Evolutionary conservation across 805 yeast species (phyloP), one percentile per base, ranked within the genome.

Genomic region (Metschnikowia similis): DNA sequence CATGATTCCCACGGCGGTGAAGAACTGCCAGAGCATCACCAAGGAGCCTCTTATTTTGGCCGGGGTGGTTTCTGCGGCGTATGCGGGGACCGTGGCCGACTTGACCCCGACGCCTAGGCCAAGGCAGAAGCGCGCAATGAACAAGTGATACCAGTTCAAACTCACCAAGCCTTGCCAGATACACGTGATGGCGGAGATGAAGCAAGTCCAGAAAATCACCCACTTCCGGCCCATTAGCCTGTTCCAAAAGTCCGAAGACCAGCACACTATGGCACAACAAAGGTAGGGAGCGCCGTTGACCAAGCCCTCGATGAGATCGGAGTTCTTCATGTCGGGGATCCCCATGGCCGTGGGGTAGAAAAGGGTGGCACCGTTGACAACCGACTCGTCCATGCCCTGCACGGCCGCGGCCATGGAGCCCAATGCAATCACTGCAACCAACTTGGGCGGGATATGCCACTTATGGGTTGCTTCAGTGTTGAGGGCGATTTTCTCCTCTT

Each of bases 351-450:
- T 48, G 2, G 87, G 87, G 63, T 82, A 85, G 54, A 76, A 79
- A 26, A 83, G 62, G 43, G 77, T 80, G 21, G 89, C 89, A 35
- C 89, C 89, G 54, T 84, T 83, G 51, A 82, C 70, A 8, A 83
- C 88, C 6, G 87, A 77, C 62, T 84, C 87, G 63, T 84, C 89
- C 87, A 82, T 82, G 47, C 89, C 89, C 61, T 84, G 89, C 37
- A 83, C 86, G 5, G 85, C 83, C 4, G 87, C 85, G 47, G 87
- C 82, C 72, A 83, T 70, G 2, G 88, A 83, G 41, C 85, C 82
- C 59, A 82, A 67, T 8, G 83, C 76, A 64, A 81, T 77, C 17
- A 79, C 75, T 51, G 71, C 80, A 53, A 78, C 64, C 57, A 85
- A 69, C 51, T 75, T 80, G 8, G 59, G 21, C 70, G 78, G 82